A percentile compares a stretch with the other conserved stretches of the same genome.
These are phyloP conservation scores for Trametes villosa DNA, from an alignment of 768 basidiomycete species.

Conservation along the genomic window DNA sequence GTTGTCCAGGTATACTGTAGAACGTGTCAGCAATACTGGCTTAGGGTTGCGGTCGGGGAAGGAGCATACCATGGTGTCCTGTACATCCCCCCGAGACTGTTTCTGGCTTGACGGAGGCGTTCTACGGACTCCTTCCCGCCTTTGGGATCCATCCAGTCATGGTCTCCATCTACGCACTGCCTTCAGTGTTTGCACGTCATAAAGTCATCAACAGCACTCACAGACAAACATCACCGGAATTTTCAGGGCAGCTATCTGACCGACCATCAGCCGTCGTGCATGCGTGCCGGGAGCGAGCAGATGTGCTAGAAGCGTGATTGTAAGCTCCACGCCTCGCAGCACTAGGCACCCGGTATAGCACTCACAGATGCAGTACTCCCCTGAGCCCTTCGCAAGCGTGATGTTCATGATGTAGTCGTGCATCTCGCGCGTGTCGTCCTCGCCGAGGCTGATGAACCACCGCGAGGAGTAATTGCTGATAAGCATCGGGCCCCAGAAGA, in stretches of 20 bases:
- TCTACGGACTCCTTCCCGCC: slow-evolving; percentile 80
- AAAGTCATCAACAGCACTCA: no score
- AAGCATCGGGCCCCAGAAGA: slow-evolving; percentile 89
- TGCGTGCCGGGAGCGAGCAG: slow-evolving; percentile 89
- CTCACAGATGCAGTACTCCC: slow-evolving; percentile 90
- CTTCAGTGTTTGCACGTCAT: no score
- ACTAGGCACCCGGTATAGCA: slow-evolving; percentile 8
- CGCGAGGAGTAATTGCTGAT: slow-evolving; percentile 90
- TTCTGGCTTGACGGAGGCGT: slow-evolving; percentile 75
- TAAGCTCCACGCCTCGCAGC: not conserved
- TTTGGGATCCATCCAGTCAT: slow-evolving; percentile 96
- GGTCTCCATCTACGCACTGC: slow-evolving; percentile 88
- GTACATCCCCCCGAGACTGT: slow-evolving; percentile 74
- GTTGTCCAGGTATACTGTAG: slow-evolving; percentile 83
- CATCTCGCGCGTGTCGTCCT: slow-evolving; percentile 85
- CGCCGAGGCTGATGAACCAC: slow-evolving; percentile 76
- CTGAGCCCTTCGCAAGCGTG: slow-evolving; percentile 87
- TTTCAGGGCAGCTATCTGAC: slow-evolving; percentile 73
- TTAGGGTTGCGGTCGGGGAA: no score
- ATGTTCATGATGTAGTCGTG: slow-evolving; percentile 94
- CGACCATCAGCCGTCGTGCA: slow-evolving; percentile 85
- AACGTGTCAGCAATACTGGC: slow-evolving; percentile 9
- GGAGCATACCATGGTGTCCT: slow-evolving; percentile 76
- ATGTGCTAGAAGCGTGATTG: slow-evolving; percentile 57
- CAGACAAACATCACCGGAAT: slow-evolving; percentile 92